Percentiles rank a stretch among this genome's conserved stretches.
phyloP scores from a whole-genome alignment of 768 basidiomycete species.

The Mycena crocata region DNA sequence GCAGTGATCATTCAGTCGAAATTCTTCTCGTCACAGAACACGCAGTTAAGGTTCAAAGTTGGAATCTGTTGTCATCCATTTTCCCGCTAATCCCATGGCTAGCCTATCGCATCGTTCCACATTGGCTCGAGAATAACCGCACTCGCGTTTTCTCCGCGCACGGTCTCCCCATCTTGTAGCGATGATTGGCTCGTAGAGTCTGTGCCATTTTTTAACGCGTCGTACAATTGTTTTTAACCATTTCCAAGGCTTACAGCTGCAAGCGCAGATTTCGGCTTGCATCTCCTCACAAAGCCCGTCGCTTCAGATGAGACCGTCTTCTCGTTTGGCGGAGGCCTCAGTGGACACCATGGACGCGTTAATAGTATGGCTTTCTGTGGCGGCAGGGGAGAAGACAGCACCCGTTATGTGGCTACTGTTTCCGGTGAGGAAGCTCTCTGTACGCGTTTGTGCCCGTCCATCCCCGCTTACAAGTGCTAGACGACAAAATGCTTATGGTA shows the following conservation, averaged over 20 bases:
- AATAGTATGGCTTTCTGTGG: conserved; percentile 87
- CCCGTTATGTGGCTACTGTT: conserved; percentile 83
- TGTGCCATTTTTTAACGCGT: conserved; percentile 40
- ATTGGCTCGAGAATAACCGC: conserved; percentile 78
- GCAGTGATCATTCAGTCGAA: conserved; percentile 78
- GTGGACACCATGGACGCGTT: conserved; percentile 83
- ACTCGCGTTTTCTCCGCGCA: conserved; percentile 80
- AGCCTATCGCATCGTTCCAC: conserved; percentile 76
- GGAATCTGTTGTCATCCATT: not conserved
- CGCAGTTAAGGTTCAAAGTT: conserved; percentile 17
- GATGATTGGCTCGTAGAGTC: conserved; percentile 83
- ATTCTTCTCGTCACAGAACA: conserved; percentile 71
- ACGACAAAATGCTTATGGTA: conserved; percentile 87
- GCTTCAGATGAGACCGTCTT: conserved; percentile 64
- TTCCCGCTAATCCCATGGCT: conserved; percentile 24
- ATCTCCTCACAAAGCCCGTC: conserved; percentile 71
- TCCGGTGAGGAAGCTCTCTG: conserved; percentile 65
- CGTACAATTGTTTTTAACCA: not conserved
- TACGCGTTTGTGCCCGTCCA: conserved; percentile 17
- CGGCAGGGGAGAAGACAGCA: conserved; percentile 73
- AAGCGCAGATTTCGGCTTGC: conserved; percentile 74
- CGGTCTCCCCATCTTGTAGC: conserved; percentile 72
- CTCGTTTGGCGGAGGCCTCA: conserved; percentile 82
- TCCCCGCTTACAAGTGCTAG: conserved; percentile 47
- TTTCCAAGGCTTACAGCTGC: conserved; percentile 72